Conservation (phyloP, 106 monocot species). For the Agapanthus africanus region DNA sequence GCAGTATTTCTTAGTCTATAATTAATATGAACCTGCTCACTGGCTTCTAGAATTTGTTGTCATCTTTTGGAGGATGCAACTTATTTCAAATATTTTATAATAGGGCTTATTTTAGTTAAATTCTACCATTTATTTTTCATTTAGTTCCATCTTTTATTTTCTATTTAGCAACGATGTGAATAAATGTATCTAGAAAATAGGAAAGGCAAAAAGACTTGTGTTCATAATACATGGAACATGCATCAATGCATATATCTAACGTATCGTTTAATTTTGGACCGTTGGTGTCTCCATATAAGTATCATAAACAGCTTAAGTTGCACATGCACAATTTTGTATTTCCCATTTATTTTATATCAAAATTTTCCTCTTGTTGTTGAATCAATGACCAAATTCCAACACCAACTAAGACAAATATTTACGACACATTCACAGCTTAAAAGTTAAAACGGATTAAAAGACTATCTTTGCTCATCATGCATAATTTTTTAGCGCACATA, state of each 20-base stretch:
- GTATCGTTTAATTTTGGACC: not conserved
- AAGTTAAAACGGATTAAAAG: not conserved
- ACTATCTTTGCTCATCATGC: not conserved
- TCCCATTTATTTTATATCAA: not conserved
- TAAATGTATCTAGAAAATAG: not conserved
- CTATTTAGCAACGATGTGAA: not conserved
- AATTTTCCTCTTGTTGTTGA: not conserved
- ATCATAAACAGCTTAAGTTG: not conserved
- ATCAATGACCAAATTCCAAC: not conserved
- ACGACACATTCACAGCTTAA: not conserved
- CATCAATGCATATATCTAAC: not conserved
- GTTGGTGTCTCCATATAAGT: not conserved
- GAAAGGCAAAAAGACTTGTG: not conserved
- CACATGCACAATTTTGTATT: not conserved
- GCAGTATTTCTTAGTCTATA: too few relatives aligned
- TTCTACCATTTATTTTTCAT: not conserved
- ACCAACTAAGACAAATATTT: not conserved
- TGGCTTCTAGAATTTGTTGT: not conserved
- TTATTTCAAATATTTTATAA: not conserved
- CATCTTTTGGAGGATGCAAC: not conserved
- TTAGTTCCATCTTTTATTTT: not conserved
- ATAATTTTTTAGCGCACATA: too few relatives aligned
- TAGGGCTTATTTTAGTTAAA: not conserved
- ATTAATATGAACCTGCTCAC: not conserved
- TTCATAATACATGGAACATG: not conserved